Percentiles rank a stretch among this genome's conserved stretches.
These are phyloP conservation scores for Backusella psychrophila DNA, from an alignment of 192 early-diverging fungal genomes.

Conservation along the genomic window DNA sequence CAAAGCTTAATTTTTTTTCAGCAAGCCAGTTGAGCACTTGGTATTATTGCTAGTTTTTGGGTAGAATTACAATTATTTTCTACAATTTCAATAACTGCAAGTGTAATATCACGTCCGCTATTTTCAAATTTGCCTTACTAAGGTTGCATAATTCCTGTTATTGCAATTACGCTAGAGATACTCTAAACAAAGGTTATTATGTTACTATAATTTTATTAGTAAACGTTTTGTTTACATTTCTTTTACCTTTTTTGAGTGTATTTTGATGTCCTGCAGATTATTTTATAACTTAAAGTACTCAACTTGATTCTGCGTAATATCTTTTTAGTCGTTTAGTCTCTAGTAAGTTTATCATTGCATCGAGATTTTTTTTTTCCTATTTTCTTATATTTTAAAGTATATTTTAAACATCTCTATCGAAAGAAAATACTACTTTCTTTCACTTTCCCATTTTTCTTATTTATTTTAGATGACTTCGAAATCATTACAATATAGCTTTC, in stretches of 20 bases:
- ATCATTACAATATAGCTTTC: background rate
- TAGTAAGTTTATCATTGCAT: background rate
- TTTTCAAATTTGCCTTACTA: too few species aligned
- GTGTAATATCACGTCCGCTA: too few species aligned
- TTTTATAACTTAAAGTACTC: background rate
- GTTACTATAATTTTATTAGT: background rate
- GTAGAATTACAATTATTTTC: too few species aligned
- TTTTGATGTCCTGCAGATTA: slow-evolving; percentile 1
- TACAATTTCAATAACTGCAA: too few species aligned
- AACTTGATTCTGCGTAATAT: background rate
- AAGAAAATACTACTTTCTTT: background rate
- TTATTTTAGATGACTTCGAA: background rate
- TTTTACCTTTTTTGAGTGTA: background rate
- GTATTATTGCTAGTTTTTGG: too few species aligned
- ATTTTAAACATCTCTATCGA: background rate
- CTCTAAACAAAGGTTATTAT: background rate
- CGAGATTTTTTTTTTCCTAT: background rate
- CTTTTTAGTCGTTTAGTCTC: background rate
- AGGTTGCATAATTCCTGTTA: too few species aligned
- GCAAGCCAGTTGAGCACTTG: too few species aligned
- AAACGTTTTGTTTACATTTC: background rate
- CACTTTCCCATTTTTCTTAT: background rate
- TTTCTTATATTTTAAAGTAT: background rate
- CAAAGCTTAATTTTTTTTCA: too few species aligned
- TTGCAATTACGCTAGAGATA: too few species aligned